Evolutionary conservation across 108 stramenopile species (phyloP), one percentile per base, ranked within the genome.

Genomic region (Fistulifera pelliculosa): DNA sequence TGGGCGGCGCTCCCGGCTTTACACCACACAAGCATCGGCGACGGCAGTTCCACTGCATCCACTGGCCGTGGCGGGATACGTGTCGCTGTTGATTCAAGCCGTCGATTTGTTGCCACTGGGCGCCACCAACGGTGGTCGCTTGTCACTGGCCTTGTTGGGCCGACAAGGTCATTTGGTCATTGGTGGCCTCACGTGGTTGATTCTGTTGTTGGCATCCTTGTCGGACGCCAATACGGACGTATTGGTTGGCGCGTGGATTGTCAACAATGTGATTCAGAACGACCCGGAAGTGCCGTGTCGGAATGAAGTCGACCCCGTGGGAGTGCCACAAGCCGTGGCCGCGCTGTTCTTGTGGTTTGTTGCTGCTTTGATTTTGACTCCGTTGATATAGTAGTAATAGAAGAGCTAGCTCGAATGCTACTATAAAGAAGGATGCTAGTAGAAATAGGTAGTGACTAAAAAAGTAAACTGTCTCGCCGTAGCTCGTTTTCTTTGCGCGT

Each of bases 41-140:
- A 71, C 77, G 3, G 57, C 60, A 17, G 56, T 91, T 31, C 66
- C 75, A 21, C 54, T 91, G 48, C 90, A 91, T 47, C 90, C 90
- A 1, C 62, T 83, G 25, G 85, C 85, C 13, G 75, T 91, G 57
- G 81, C 73, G 22, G 90, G 90, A 39, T 85, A 71, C 51, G 47
- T 73, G 14, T 85, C 85, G 14, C 53, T 82, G 8, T 53, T 91
- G 14, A 83, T 79, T 14, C 76, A 82, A 57, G 73, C 85, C 0
- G 52, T 91, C 6, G 83, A 81, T 22, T 39, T 79, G 24, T 50
- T 91, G n/a, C 90, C 90, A 5, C 54, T 87, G n/a, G 85, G 85
- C 0, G 65, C 64, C 15, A 79, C 80, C n/a, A 81, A 87, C 41
- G 86, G 86, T 25, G 86, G 81, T 23, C 59, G 86, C 27, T 68